Evolutionary conservation across 805 yeast genomes (phyloP).

Genomic region (Candida chilensis): DNA sequence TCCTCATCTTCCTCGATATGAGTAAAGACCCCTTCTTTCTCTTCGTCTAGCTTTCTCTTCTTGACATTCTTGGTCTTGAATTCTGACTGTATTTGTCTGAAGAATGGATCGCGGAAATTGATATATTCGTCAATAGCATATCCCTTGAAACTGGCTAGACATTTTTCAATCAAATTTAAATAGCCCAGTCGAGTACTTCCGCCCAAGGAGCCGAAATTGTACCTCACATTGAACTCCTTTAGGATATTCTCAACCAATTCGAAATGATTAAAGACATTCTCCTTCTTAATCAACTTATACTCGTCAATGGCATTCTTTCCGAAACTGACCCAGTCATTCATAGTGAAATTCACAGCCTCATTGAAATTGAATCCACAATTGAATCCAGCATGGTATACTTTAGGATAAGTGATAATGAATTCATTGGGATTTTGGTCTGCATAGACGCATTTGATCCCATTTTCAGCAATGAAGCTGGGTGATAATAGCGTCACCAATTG

Average conservation of each 20-base stretch:
- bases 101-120: slow-evolving; percentile 10
- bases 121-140: slow-evolving; percentile 11
- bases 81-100: slow-evolving; percentile 5
- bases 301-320: slow-evolving; percentile 53
- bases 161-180: slow-evolving; percentile 11
- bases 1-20: slow-evolving; percentile 14
- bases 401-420: slow-evolving; percentile 79
- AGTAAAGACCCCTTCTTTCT: slow-evolving; percentile 8
- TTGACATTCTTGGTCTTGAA: slow-evolving; percentile 6
- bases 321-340: slow-evolving; percentile 59
- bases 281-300: slow-evolving; percentile 36
- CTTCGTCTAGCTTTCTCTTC: slow-evolving; percentile 10
- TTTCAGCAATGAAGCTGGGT: slow-evolving; percentile 44
- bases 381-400: slow-evolving; percentile 84
- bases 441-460: slow-evolving; percentile 34
- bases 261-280: slow-evolving; percentile 30
- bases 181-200: slow-evolving; percentile 4
- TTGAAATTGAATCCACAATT: slow-evolving; percentile 80
- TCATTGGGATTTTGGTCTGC: slow-evolving; percentile 76
- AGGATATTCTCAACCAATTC: slow-evolving; percentile 20
- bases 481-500: slow-evolving; percentile 77
- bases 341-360: slow-evolving; percentile 77
- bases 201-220: not conserved
- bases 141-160: slow-evolving; percentile 18
- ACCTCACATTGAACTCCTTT: slow-evolving; percentile 3